Base-by-base conservation (phyloP, 1,284 basidiomycete genomes). In the Trichosporon coremiiforme region DNA sequence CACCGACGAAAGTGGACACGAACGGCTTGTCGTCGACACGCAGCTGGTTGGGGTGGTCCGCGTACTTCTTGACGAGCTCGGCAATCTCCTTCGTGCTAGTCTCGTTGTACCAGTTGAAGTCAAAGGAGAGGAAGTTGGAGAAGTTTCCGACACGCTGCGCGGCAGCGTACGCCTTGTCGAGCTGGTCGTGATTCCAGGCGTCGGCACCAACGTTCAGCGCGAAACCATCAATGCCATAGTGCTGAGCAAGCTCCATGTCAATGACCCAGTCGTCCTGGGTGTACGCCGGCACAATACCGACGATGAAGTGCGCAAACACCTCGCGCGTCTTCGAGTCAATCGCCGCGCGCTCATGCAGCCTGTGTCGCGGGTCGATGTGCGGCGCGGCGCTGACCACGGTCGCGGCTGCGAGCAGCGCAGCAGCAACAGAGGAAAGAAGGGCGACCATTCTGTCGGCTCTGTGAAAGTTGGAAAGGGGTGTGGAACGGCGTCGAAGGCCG, bases 271-370 rank as follows among this genome's bases (percentile, higher is more conserved):
- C 78, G 8, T 63, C 55, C 13, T 73, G 67, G 1, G 66, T 65
- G 70, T 82, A 83, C 84, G 84, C 53, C 86, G 92, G 67, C 89
- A 90, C 1, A 82, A 84, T 70, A 87, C 89, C 25, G 94, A 88
- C 77, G 92, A 95, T 79, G 83, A 87, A 69, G 89, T 94, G 78
- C 12, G 82, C 82, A 70, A 82, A 82, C 35, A 83, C 80, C 36
- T 78, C 75, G 57, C 57, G 57, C 15, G 57, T 62, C 57, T 62
- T 62, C 13, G 57, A 62, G 57, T 62, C 57, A 31, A 62, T 62
- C 57, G 57, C 20, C 31, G 57, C 57, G 29, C 57, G 57, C 57
- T 62, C 57, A 2, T 35, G 31, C 31, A 62, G 57, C 29, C 8
- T 17, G 57, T 62, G 57, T 5, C 29, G 57, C 57, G 57, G 31